Percentiles rank a stretch among this genome's conserved stretches.
Conservation (phyloP, 805 yeast species). For the Jamesozyma spencerorum region DNA sequence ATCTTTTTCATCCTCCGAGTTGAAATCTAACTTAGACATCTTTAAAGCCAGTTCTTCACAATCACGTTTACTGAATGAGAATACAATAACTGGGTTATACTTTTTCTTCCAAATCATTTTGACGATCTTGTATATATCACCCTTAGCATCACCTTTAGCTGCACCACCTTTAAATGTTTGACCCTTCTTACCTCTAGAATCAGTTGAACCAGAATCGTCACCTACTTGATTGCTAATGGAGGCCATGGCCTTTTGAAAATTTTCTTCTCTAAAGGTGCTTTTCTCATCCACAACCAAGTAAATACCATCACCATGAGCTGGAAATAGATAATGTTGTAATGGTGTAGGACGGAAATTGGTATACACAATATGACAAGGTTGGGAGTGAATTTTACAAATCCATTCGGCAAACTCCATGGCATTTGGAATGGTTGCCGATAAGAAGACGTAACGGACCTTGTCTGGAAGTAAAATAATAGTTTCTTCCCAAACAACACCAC, state of each 20-base stretch:
- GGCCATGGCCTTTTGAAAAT: slow-evolving; percentile 97
- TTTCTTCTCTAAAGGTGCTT: slow-evolving; percentile 91
- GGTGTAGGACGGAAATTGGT: slow-evolving; percentile 99
- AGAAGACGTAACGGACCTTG: slow-evolving; percentile 85
- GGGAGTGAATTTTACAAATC: slow-evolving; percentile 90
- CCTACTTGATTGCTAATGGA: slow-evolving; percentile 75
- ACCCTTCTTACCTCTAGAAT: slow-evolving; percentile 59
- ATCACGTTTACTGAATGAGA: slow-evolving; percentile 94
- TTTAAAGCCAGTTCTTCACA: slow-evolving; percentile 91
- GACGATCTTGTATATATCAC: slow-evolving; percentile 92
- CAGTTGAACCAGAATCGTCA: slow-evolving; percentile 65
- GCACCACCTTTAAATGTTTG: slow-evolving; percentile 80
- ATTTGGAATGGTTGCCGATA: slow-evolving; percentile 95
- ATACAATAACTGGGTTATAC: slow-evolving; percentile 95
- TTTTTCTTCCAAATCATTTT: slow-evolving; percentile 96
- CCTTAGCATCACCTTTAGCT: slow-evolving; percentile 49
- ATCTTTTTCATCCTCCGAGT: slow-evolving; percentile 86
- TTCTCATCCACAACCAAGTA: slow-evolving; percentile 96
- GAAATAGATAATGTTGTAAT: slow-evolving; percentile 90
- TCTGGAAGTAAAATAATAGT: slow-evolving; percentile 93
- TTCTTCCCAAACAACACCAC: slow-evolving; percentile 99
- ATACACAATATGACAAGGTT: slow-evolving; percentile 97
- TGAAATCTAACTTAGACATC: slow-evolving; percentile 92
- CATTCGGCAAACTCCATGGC: slow-evolving; percentile 98
- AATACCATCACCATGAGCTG: slow-evolving; percentile 98